These are phyloP conservation scores for Alternaria angustiovoidea DNA, from an alignment of 2,329 filamentous ascomycete genomes.

Conservation along the genomic window DNA sequence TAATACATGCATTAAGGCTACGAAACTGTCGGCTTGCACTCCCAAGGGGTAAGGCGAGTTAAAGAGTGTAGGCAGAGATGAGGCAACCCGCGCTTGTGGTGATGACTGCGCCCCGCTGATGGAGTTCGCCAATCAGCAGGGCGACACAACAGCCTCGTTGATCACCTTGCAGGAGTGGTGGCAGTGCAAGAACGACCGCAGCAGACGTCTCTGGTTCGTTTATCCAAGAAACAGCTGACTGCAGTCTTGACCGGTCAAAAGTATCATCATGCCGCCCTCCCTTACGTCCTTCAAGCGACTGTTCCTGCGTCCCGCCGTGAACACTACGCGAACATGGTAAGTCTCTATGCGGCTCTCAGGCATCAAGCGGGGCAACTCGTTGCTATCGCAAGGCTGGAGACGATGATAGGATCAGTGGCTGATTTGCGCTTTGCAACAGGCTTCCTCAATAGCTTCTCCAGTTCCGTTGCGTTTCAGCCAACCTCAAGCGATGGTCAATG, in stretches of 20 bases:
- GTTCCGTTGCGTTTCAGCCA: constrained; percentile 22
- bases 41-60: neutral
- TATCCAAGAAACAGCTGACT: constrained; percentile 14
- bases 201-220: constrained; percentile 4
- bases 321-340: constrained; percentile 31
- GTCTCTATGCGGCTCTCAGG: constrained; percentile 4
- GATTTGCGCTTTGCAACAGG: constrained; percentile 18
- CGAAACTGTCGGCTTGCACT: neutral
- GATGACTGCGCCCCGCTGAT: constrained; percentile 4
- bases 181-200: constrained; percentile 23
- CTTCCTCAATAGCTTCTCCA: constrained; percentile 35
- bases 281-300: constrained; percentile 24
- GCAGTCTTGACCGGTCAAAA: constrained; percentile 34
- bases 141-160: constrained; percentile 13
- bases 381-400: constrained; percentile 16
- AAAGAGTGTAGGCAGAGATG: neutral
- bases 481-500: constrained; percentile 17
- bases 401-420: constrained; percentile 8
- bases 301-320: constrained; percentile 16
- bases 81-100: constrained; percentile 7
- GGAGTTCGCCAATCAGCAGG: constrained; percentile 12
- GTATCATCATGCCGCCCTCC: constrained; percentile 14
- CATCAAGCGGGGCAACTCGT: neutral
- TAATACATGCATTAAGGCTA: neutral
- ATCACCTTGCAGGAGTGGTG: constrained; percentile 17